These are phyloP conservation scores for Onygenales sp. DNA, from an alignment of 2,329 filamentous ascomycete genomes.

Conservation along the genomic window DNA sequence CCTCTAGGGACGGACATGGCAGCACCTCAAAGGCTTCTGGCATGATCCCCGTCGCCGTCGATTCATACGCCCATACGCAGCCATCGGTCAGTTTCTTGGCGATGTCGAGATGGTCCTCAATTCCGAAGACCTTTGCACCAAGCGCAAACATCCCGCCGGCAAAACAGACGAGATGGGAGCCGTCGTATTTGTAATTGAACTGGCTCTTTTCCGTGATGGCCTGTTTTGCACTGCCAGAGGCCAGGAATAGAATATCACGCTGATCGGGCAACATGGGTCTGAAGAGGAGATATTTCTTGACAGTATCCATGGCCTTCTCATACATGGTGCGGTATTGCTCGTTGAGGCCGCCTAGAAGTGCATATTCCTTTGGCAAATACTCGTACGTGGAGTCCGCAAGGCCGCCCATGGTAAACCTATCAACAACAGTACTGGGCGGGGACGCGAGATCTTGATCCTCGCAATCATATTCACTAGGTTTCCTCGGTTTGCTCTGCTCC, in stretches of 20 bases:
- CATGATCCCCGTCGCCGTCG: constrained; percentile 44
- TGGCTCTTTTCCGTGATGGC: constrained; percentile 18
- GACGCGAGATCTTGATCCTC: constrained; percentile 30
- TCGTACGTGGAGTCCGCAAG: constrained; percentile 50
- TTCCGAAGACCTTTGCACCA: constrained; percentile 43
- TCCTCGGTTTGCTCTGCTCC: neutral
- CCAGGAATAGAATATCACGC: constrained; percentile 61
- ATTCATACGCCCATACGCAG: constrained; percentile 47
- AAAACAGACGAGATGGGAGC: constrained; percentile 46
- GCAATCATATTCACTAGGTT: constrained; percentile 21
- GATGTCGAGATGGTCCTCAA: constrained; percentile 39
- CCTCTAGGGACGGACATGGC: constrained; percentile 24
- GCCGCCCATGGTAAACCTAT: constrained; percentile 43
- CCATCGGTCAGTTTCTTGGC: constrained; percentile 44
- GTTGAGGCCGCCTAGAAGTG: constrained; percentile 66
- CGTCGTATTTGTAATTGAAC: constrained; percentile 29
- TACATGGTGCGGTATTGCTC: constrained; percentile 59
- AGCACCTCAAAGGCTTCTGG: constrained; percentile 39
- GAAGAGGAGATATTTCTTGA: constrained; percentile 65
- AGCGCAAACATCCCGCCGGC: constrained; percentile 48
- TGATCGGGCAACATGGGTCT: constrained; percentile 60
- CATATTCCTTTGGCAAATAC: constrained; percentile 55
- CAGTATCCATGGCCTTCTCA: constrained; percentile 54
- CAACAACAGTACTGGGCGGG: constrained; percentile 20
- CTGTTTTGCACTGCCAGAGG: constrained; percentile 44